A percentile compares a stretch with the other conserved stretches of the same genome.
Conservation (phyloP, 177 flowering plant genomes). For the Tripterygium wilfordii region DNA sequence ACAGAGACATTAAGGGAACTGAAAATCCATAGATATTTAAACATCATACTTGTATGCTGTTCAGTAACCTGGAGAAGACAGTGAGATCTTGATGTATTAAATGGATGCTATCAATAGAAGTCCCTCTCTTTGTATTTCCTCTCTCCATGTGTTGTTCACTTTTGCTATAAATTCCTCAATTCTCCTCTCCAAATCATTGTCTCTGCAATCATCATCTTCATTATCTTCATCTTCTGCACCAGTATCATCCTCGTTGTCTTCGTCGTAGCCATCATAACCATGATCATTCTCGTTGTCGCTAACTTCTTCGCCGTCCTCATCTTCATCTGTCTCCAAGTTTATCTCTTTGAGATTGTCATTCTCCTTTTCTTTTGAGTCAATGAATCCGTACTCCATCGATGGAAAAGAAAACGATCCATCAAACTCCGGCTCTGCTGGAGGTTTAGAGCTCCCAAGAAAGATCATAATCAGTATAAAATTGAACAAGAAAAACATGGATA, state of each 20-base stretch:
- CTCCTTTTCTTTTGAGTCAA: background rate
- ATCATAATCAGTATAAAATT: constrained; percentile 5
- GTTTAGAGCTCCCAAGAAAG: constrained; percentile 6
- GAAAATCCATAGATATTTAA: no score
- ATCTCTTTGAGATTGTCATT: constrained; percentile 4
- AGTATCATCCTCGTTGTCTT: constrained; percentile 8
- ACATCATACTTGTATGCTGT: no score
- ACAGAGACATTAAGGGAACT: no score
- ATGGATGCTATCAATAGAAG: constrained; percentile 1
- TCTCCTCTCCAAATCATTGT: constrained; percentile 14
- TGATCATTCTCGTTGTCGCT: no score
- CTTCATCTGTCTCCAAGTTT: background rate
- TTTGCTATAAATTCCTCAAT: constrained; percentile 28
- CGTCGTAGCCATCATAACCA: constrained; percentile 16
- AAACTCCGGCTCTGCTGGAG: constrained; percentile 1
- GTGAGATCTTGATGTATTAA: no score
- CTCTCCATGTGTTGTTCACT: constrained; percentile 15
- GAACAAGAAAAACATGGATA: constrained; percentile 9
- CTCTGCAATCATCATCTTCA: constrained; percentile 3
- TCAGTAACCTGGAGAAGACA: no score
- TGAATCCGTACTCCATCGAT: background rate
- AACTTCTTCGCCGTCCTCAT: no score
- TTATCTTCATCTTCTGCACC: background rate
- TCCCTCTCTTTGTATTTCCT: constrained; percentile 17
- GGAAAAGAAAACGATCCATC: background rate